phyloP scores from a whole-genome alignment of 2,329 filamentous ascomycete genomes.

The Colletotrichum sp. region DNA sequence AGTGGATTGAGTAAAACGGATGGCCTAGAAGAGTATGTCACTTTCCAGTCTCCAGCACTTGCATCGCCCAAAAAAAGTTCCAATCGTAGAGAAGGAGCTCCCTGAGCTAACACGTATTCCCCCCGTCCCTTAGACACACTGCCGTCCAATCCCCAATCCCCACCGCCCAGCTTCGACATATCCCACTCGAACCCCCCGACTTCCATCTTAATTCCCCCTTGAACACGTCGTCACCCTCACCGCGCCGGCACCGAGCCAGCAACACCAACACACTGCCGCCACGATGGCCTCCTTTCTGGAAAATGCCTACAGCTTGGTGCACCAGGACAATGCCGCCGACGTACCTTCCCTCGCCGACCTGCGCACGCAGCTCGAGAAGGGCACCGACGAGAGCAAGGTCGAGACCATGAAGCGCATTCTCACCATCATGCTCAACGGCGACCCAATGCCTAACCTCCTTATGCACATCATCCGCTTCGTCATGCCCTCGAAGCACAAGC shows the following conservation, averaged over 20 bases:
- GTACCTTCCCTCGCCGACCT: constrained; percentile 90
- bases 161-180: constrained; percentile 22
- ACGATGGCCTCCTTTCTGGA: constrained; percentile 95
- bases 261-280: constrained; percentile 31
- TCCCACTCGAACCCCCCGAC: constrained; percentile 14
- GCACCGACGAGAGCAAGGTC: constrained; percentile 88
- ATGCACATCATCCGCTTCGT: constrained; percentile 99
- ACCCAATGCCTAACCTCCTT: constrained; percentile 91
- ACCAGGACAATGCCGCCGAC: constrained; percentile 96
- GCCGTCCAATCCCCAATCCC: constrained; percentile 18
- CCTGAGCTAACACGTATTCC: constrained; percentile 23
- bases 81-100: not conserved
- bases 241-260: constrained; percentile 25
- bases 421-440: constrained; percentile 97
- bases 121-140: constrained; percentile 8
- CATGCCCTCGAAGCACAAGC: constrained; percentile 97
- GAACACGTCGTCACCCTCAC: constrained; percentile 24
- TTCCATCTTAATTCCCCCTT: constrained; percentile 1
- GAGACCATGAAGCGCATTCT: constrained; percentile 97
- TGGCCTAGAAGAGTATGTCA: constrained; percentile 2
- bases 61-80: not conserved
- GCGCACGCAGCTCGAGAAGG: constrained; percentile 92
- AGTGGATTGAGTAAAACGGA: constrained; percentile 10
- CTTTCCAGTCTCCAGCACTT: not conserved
- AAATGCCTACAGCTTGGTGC: constrained; percentile 93